A percentile compares a stretch with the other conserved stretches of the same genome.
Evolutionary conservation across 2,329 filamentous ascomycete species (phyloP).

Genomic region (Penicillium sp.): DNA sequence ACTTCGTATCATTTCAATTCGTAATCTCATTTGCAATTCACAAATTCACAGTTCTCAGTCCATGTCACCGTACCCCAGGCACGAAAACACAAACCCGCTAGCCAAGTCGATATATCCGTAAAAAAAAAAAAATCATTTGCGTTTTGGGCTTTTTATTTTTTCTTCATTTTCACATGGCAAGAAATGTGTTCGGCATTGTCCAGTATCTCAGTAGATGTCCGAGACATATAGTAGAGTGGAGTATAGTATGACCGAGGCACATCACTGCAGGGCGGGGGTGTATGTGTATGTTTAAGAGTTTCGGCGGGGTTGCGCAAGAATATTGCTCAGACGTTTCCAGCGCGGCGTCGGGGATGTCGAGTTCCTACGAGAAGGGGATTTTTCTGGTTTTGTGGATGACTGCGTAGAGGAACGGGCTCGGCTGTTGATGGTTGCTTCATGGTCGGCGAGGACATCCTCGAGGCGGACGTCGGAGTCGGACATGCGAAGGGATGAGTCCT

Average conservation of each 20-base stretch:
- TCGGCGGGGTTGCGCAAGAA: constrained; percentile 30
- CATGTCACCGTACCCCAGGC: background rate
- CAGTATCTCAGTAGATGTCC: too few relatives aligned
- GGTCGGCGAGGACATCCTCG: constrained; percentile 43
- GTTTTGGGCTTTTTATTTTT: background rate
- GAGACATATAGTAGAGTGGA: background rate
- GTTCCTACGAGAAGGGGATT: constrained; percentile 21
- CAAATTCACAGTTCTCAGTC: background rate
- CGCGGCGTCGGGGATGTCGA: constrained; percentile 29
- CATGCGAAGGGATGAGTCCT: constrained; percentile 31
- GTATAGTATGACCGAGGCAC: background rate
- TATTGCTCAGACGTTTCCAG: constrained; percentile 35
- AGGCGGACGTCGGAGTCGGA: constrained; percentile 43
- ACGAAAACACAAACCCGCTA: background rate
- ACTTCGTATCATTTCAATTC: constrained; percentile 7
- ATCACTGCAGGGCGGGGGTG: background rate
- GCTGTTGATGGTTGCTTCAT: constrained; percentile 35
- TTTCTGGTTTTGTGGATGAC: constrained; percentile 35
- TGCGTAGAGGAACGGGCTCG: constrained; percentile 37
- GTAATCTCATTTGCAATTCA: constrained; percentile 4
- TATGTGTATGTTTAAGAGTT: constrained; percentile 13
- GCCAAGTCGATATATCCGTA: background rate
- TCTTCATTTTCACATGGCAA: background rate
- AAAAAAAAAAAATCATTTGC: background rate
- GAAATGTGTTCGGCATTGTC: background rate